Evolutionary conservation across 768 basidiomycete species (phyloP).

Genomic region (Leccinum obscurum): DNA sequence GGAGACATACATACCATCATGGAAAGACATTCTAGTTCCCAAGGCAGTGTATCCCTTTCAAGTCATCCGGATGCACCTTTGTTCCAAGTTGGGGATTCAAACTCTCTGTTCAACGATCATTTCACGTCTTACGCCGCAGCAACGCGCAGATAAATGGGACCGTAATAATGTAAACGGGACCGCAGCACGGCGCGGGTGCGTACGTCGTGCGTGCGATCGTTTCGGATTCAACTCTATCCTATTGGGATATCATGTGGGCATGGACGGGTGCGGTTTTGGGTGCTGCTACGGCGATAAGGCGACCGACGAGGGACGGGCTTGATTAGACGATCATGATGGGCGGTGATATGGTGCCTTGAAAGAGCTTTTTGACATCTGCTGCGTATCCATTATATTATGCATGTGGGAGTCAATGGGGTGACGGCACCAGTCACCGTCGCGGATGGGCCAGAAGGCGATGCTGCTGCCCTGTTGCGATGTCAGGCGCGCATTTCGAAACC

Average conservation of each 20-base stretch:
- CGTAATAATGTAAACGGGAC: conserved; percentile 8
- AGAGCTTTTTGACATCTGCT: not conserved
- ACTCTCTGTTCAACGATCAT: not conserved
- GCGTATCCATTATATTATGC: not conserved
- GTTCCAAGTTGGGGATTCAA: not conserved
- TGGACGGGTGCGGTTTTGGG: not conserved
- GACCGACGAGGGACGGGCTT: not conserved
- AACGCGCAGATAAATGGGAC: not conserved
- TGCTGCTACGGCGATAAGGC: conserved; percentile 5
- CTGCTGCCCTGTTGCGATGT: not conserved
- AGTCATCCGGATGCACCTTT: not conserved
- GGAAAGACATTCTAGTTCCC: not conserved
- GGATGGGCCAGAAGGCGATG: not conserved
- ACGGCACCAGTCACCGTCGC: not conserved
- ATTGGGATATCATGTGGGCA: not conserved
- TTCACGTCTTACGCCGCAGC: not conserved
- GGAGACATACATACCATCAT: not conserved
- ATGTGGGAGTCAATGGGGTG: not conserved
- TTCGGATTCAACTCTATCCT: not conserved
- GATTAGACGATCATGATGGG: conserved; percentile 7
- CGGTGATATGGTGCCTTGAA: conserved; percentile 9
- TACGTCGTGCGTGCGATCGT: not conserved
- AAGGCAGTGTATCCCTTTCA: not conserved
- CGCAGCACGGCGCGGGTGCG: conserved; percentile 8
- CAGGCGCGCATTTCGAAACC: not conserved